Evolutionary conservation across 257 asterid species (phyloP), one percentile per base, ranked within the genome.

Genomic region (Solanum chmielewskii): DNA sequence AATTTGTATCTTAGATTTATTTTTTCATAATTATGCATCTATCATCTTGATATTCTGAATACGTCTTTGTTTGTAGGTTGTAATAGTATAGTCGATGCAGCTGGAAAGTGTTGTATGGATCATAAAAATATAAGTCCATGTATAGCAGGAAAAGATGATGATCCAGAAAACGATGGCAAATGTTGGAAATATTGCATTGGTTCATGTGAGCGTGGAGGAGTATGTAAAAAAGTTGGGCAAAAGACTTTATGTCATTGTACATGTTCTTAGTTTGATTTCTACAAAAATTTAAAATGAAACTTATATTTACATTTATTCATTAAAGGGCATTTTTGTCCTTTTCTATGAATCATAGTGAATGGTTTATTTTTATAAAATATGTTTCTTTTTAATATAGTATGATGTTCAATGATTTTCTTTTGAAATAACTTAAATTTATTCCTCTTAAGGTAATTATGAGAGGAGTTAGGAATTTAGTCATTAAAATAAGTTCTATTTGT

Each of bases 171-270:
- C 1, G 60, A 83, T 86, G 89, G 90, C 14, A 89, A 81, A 86
- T 89, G 90, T 62, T 89, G 89, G 89, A 29, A 0, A 1, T 74
- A 11, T 16, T 89, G 89, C 23, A 83, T 33, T 31, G 33, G 11
- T 5, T 62, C 70, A 25, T 89, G 90, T 45, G 68, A 60, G 66
- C 69, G 27, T 6, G 90, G 90, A 41, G 90, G 90, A 23, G 6
- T 59, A 7, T 89, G 89, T 62, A 88, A 86, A 83, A 14, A 16
- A 59, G 78, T 68, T 11, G 84, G 78, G 14, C 23, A 71, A 23
- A 29, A 15, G 5, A 85, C 64, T 52, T 78, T 71, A 2, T 89
- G 89, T 15, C 90, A 89, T 66, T 89, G 90, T 6, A 37, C 14
- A 47, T 47, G 59, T 47, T 47, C 59, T 47, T 47, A 47, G 37